Base-by-base conservation (phyloP, 306 rosid species). In the Phaseolus lunatus region DNA sequence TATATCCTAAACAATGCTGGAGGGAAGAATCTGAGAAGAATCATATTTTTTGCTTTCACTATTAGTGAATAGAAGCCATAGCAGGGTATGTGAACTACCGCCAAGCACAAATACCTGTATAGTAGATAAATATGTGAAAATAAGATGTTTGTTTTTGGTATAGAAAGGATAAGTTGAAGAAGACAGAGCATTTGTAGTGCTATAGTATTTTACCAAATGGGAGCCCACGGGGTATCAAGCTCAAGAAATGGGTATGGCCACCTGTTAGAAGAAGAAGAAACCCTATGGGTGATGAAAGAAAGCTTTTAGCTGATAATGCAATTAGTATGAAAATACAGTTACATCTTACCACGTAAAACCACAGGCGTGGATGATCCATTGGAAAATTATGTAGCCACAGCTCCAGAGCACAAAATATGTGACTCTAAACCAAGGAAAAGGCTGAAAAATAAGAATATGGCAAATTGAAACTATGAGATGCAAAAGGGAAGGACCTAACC, bases 221-320 rank as follows among this genome's bases (percentile, higher is more conserved):
- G 91, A 50, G 94, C 89, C 96, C 92, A 94, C 0, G 94, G 86
- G 4, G 83, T 83, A 66, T 82, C 71, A 14, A 94, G 91, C 89
- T 89, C 92, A 3, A 93, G 86, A 81, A 93, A 93, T 47, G 98
- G 96, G 84, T 94, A 94, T 3, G 98, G 98, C 85, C 88, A 85
- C 88, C 88, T 85, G 79, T 67, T 44, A 48, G 45, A 63, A 47
- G 50, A 59, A 49, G 61, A 72, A 56, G 18, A 70, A 24, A 48
- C 62, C 37, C n/a, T 48, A 57, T 56, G 20, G 2, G 11, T 35
- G 56, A 37, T 44, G 79, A 37, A 27, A 18, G 59, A 75, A n/a
- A 49, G 58, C 33, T 11, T 73, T 64, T 23, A 39, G 35, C 69
- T 57, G 23, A 47, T 24, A 13, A 82, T 53, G 11, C 48, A 44